phyloP scores from a whole-genome alignment of 371 early-diverging fungal genomes.

The Basidiobolus meristosporus region DNA sequence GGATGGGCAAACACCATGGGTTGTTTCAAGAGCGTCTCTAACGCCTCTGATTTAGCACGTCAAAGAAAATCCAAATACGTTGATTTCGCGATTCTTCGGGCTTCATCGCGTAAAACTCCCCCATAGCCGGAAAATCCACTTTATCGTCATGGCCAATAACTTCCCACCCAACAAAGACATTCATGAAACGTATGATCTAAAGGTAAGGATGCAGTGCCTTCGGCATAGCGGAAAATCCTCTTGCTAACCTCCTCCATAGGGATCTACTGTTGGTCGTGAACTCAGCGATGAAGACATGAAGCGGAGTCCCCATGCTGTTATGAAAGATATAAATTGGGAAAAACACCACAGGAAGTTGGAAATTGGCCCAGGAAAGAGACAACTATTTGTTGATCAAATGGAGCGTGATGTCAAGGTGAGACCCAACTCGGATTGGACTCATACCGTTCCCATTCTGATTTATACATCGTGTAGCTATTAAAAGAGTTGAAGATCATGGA shows the following conservation, averaged over 20 bases:
- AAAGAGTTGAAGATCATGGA: conserved; percentile 86
- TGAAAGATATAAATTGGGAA: conserved; percentile 93
- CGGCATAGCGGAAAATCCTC: not conserved
- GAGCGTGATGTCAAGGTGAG: conserved; percentile 54
- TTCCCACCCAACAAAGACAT: conserved; percentile 92
- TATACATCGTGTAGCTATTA: no score
- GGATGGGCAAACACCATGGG: not conserved
- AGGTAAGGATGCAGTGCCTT: conserved; percentile 16
- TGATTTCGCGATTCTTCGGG: conserved; percentile 84
- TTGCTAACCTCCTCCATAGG: conserved; percentile 8
- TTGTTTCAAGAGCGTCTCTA: not conserved
- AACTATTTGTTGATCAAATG: conserved; percentile 58
- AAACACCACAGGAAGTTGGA: conserved; percentile 41
- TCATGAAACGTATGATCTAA: conserved; percentile 87
- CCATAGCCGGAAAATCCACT: conserved; percentile 80
- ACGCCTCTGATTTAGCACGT: conserved; percentile 40
- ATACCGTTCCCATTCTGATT: not conserved
- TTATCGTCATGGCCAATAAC: conserved; percentile 96
- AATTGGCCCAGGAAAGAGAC: conserved; percentile 67
- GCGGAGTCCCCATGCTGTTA: conserved; percentile 54
- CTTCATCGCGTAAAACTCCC: conserved; percentile 90
- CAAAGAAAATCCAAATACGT: conserved; percentile 76
- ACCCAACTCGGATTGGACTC: not conserved
- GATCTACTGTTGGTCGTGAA: conserved; percentile 75
- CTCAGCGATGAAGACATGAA: conserved; percentile 53